Conservation (phyloP, 768 basidiomycete genomes). For the Melanogaster broomeanus region DNA sequence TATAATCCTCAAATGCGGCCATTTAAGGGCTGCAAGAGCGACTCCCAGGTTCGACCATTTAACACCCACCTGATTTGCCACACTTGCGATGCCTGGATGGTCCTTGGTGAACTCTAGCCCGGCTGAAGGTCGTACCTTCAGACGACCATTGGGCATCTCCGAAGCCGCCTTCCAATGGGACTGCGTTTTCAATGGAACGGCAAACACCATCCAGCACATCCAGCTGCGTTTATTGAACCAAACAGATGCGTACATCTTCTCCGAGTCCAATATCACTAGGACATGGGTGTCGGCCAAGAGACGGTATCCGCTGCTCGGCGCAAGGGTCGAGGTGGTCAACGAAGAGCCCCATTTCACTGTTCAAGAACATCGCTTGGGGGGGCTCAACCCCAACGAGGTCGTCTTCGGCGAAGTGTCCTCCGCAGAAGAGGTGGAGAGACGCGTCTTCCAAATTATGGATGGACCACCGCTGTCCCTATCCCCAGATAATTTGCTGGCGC, state of each 20-base stretch:
- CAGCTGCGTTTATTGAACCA: conserved; percentile 28
- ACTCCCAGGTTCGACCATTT: no score
- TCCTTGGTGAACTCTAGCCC: conserved; percentile 6
- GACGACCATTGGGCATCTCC: conserved; percentile 45
- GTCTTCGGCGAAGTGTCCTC: conserved; percentile 34
- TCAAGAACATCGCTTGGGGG: conserved; percentile 35
- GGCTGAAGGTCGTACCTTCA: conserved; percentile 16
- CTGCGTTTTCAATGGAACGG: no score
- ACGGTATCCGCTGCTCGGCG: conserved; percentile 50
- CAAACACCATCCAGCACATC: conserved; percentile 42
- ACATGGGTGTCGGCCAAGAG: conserved; percentile 52
- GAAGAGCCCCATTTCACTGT: conserved; percentile 41
- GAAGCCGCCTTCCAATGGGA: no score
- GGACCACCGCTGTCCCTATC: conserved; percentile 42
- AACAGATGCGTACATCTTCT: conserved; percentile 25
- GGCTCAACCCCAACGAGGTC: conserved; percentile 41
- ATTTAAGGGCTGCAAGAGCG: no score
- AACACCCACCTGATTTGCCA: no score
- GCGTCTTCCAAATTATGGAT: conserved; percentile 32
- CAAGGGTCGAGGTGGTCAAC: conserved; percentile 33
- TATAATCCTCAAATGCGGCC: no score
- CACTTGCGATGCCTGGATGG: conserved; percentile 14
- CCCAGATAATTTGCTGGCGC: conserved; percentile 42
- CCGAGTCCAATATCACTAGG: conserved; percentile 35
- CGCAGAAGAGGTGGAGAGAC: conserved; percentile 33